Conservation (phyloP, 2,329 filamentous ascomycete species). For the Clarireedia paspali region DNA sequence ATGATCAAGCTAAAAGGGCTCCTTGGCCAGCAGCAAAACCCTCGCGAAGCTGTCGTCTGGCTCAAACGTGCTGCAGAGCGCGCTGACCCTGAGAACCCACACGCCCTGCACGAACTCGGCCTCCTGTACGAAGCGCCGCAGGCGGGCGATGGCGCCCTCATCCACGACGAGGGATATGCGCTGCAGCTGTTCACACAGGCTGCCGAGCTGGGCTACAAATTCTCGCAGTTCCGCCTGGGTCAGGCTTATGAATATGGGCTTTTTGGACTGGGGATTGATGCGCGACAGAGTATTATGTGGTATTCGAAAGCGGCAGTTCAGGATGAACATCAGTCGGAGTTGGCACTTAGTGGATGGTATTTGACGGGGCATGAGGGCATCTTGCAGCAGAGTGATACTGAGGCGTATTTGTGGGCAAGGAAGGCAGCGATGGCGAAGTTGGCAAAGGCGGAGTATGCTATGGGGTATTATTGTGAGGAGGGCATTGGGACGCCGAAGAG, state of each 20-base stretch:
- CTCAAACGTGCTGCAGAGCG: conserved; percentile 86
- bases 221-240: conserved; percentile 84
- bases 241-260: conserved; percentile 85
- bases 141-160: conserved; percentile 56
- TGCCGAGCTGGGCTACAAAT: conserved; percentile 86
- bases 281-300: conserved; percentile 82
- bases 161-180: conserved; percentile 76
- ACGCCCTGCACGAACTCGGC: conserved; percentile 84
- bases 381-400: conserved; percentile 84
- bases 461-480: conserved; percentile 95
- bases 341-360: conserved; percentile 86
- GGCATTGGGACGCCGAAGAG: conserved; percentile 84
- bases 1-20: conserved; percentile 93
- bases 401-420: conserved; percentile 93
- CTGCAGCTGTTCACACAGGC: conserved; percentile 77
- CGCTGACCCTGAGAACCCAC: conserved; percentile 84
- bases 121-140: conserved; percentile 49
- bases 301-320: conserved; percentile 87
- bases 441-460: conserved; percentile 92
- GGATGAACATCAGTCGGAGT: conserved; percentile 87
- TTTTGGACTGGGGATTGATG: conserved; percentile 75
- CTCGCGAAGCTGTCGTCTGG: conserved; percentile 83
- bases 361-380: conserved; percentile 84
- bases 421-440: conserved; percentile 85
- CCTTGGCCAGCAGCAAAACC: conserved; percentile 76